Conservation (phyloP, 2,329 filamentous ascomycete genomes). For the Lomentospora prolificans region DNA sequence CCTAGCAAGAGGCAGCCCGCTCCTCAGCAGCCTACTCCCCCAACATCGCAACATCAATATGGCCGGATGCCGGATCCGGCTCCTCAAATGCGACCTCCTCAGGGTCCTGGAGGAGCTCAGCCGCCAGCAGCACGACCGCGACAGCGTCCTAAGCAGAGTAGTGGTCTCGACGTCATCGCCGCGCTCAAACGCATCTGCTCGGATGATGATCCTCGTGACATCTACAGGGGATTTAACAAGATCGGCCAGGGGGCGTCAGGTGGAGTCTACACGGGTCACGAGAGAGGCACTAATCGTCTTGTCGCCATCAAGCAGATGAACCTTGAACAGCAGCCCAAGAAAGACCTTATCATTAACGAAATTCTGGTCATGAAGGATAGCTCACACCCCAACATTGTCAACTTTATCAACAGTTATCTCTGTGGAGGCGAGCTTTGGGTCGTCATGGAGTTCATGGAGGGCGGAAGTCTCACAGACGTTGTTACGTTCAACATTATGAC, state of each 20-base stretch:
- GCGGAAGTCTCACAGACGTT: constrained; percentile 92
- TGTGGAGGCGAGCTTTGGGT: constrained; percentile 91
- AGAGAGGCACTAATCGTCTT: constrained; percentile 71
- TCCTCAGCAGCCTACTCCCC: constrained; percentile 35
- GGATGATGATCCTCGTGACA: constrained; percentile 76
- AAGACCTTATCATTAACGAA: constrained; percentile 98
- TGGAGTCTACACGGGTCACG: constrained; percentile 87
- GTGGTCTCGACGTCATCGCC: constrained; percentile 69
- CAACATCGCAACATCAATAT: constrained; percentile 35
- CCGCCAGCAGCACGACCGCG: constrained; percentile 55
- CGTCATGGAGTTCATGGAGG: constrained; percentile 99
- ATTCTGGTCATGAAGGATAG: constrained; percentile 99
- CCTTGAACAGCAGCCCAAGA: constrained; percentile 94
- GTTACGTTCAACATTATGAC: constrained; percentile 99
- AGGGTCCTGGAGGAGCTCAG: constrained; percentile 22
- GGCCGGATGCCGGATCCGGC: constrained; percentile 10
- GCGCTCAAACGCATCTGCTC: constrained; percentile 84
- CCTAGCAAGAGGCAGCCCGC: constrained; percentile 60
- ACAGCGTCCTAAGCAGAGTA: constrained; percentile 70
- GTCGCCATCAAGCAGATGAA: constrained; percentile 99
- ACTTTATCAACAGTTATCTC: constrained; percentile 96
- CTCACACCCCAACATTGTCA: constrained; percentile 96
- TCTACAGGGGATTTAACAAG: constrained; percentile 82
- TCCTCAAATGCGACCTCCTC: constrained; percentile 1
- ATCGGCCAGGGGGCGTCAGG: constrained; percentile 97